A percentile compares a stretch with the other conserved stretches of the same genome.
Evolutionary conservation across 768 basidiomycete genomes (phyloP).

Genomic region (Phanerochaete carnosa): DNA sequence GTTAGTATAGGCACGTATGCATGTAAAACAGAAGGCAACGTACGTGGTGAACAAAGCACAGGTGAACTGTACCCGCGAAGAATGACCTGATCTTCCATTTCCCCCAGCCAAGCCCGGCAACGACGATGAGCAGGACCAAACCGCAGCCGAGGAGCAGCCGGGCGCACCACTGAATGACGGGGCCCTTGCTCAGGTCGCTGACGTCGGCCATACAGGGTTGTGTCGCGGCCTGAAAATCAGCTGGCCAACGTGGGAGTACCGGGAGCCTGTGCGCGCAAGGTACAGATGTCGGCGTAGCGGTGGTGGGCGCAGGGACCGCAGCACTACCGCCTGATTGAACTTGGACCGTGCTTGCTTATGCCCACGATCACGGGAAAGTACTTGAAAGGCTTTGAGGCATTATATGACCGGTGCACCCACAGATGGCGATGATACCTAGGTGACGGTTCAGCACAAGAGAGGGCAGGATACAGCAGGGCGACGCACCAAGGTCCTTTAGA

Average conservation of each 20-base stretch:
- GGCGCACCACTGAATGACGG: slow-evolving; percentile 81
- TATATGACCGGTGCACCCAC: slow-evolving; percentile 96
- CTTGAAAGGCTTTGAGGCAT: slow-evolving; percentile 82
- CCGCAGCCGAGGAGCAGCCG: slow-evolving; percentile 66
- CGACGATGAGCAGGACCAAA: slow-evolving; percentile 67
- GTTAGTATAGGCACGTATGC: slow-evolving; percentile 3
- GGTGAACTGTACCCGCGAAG: slow-evolving; percentile 75
- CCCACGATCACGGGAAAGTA: slow-evolving; percentile 82
- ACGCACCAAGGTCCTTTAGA: slow-evolving; percentile 82
- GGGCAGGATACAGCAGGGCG: neutral
- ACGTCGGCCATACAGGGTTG: slow-evolving; percentile 89
- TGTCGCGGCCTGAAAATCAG: slow-evolving; percentile 90
- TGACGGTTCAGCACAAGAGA: neutral
- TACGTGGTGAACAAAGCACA: slow-evolving; percentile 80
- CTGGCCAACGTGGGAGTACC: slow-evolving; percentile 88
- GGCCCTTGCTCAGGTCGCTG: slow-evolving; percentile 78
- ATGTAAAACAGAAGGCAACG: slow-evolving; percentile 28
- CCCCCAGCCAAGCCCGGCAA: slow-evolving; percentile 81
- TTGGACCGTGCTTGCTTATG: slow-evolving; percentile 89
- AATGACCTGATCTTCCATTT: slow-evolving; percentile 85
- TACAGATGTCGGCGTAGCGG: slow-evolving; percentile 97
- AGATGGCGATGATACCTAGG: slow-evolving; percentile 81
- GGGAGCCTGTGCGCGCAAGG: slow-evolving; percentile 84
- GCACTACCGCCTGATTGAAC: slow-evolving; percentile 99
- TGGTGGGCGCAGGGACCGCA: slow-evolving; percentile 97